phyloP scores from a whole-genome alignment of 2,329 filamentous ascomycete species.

The Botrytis squamosa region DNA sequence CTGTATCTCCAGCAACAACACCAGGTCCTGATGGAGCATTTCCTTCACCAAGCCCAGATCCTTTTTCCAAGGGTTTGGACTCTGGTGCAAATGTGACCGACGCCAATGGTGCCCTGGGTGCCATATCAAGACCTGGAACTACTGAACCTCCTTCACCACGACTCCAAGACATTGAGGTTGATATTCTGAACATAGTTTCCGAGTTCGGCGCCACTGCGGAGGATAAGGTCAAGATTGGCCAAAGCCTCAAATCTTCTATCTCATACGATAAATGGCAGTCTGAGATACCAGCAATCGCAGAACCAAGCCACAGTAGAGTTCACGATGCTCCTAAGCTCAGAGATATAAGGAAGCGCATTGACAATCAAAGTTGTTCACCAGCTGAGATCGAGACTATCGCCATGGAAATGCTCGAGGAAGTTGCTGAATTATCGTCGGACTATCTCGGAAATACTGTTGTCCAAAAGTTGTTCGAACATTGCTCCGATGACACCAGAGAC shows the following conservation, averaged over 20 bases:
- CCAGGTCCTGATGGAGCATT: conserved; percentile 86
- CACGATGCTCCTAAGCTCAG: conserved; percentile 93
- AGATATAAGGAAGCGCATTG: conserved; percentile 95
- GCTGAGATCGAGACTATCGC: conserved; percentile 91
- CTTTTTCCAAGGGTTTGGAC: conserved; percentile 60
- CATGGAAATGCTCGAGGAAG: conserved; percentile 91
- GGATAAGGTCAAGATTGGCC: conserved; percentile 69
- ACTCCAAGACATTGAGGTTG: conserved; percentile 73
- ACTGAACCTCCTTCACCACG: conserved; percentile 66
- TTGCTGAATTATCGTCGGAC: conserved; percentile 90
- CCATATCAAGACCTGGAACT: conserved; percentile 44
- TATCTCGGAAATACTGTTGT: conserved; percentile 99
- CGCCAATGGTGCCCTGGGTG: conserved; percentile 41
- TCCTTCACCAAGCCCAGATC: conserved; percentile 88
- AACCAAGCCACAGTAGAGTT: conserved; percentile 82
- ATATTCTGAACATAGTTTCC: conserved; percentile 82
- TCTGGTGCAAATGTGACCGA: conserved; percentile 45
- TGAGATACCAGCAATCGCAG: conserved; percentile 85
- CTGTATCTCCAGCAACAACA: conserved; percentile 83
- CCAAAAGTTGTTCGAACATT: conserved; percentile 96
- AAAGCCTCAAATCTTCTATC: conserved; percentile 74
- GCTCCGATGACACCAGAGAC: conserved; percentile 85
- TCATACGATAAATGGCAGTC: conserved; percentile 68
- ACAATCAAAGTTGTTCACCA: conserved; percentile 84
- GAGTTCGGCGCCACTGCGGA: conserved; percentile 85